A percentile compares a stretch with the other conserved stretches of the same genome.
phyloP scores from a whole-genome alignment of 148 eudicot genomes.

The Vaccinium corymbosum region DNA sequence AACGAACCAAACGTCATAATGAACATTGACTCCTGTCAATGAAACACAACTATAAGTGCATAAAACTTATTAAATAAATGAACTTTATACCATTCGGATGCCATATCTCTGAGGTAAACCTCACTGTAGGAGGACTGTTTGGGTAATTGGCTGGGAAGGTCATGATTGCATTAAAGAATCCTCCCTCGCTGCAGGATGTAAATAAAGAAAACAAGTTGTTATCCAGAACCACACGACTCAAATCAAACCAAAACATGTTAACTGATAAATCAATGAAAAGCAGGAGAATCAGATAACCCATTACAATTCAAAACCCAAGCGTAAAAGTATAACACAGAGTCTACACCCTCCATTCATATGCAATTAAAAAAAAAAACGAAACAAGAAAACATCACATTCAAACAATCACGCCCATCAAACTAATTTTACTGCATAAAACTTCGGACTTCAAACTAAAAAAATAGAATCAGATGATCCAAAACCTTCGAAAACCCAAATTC shows the following conservation, averaged over 20 bases:
- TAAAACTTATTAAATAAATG: neutral
- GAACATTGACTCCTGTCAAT: neutral
- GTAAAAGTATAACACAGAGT: neutral
- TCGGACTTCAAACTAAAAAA: too few relatives aligned
- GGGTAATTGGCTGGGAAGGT: conserved; percentile 70
- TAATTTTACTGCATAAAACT: neutral
- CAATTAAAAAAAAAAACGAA: neutral
- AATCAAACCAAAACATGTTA: neutral
- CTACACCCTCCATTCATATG: neutral
- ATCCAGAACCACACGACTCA: neutral
- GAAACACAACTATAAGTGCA: neutral
- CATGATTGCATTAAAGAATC: conserved; percentile 87
- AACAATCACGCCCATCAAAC: neutral
- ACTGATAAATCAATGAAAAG: neutral
- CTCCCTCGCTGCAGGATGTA: conserved; percentile 66
- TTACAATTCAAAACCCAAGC: neutral
- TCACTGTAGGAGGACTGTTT: conserved; percentile 75
- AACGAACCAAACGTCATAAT: neutral
- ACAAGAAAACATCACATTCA: neutral
- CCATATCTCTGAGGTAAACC: conserved; percentile 83
- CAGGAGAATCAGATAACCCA: neutral
- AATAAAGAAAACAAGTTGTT: neutral
- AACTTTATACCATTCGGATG: conserved; percentile 76
- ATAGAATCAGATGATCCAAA: too few relatives aligned
- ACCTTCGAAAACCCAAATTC: too few relatives aligned